These are phyloP conservation scores for Pythium sp. DNA, from an alignment of 352 stramenopile genomes.

Conservation along the genomic window DNA sequence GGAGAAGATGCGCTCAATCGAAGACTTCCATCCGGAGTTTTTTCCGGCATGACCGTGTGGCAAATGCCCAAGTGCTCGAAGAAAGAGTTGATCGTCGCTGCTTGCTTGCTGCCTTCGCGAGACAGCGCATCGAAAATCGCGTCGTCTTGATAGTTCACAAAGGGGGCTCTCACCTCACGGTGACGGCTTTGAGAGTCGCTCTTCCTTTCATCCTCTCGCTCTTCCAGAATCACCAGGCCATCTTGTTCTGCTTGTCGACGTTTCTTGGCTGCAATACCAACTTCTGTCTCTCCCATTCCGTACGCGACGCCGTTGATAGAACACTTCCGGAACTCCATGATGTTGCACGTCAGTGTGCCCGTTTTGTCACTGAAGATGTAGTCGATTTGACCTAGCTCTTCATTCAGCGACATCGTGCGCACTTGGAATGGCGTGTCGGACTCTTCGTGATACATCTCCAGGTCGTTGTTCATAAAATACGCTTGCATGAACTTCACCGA, in stretches of 20 bases:
- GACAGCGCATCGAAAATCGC: slow-evolving; percentile 58
- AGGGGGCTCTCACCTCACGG: slow-evolving; percentile 67
- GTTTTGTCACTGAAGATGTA: slow-evolving; percentile 96
- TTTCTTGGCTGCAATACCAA: slow-evolving; percentile 73
- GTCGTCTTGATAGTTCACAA: slow-evolving; percentile 88
- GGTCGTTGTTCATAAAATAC: slow-evolving; percentile 90
- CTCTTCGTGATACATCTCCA: slow-evolving; percentile 93
- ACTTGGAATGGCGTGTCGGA: slow-evolving; percentile 92
- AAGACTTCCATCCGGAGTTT: slow-evolving; percentile 79
- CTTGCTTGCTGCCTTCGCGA: slow-evolving; percentile 39
- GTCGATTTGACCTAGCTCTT: slow-evolving; percentile 92
- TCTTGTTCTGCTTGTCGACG: slow-evolving; percentile 44
- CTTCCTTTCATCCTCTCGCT: slow-evolving; percentile 26
- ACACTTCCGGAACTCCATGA: slow-evolving; percentile 97
- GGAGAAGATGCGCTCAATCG: slow-evolving; percentile 90
- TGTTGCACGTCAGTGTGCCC: slow-evolving; percentile 94
- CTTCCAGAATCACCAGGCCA: not conserved
- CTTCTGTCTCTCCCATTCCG: slow-evolving; percentile 86
- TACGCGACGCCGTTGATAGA: slow-evolving; percentile 93
- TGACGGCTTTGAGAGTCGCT: slow-evolving; percentile 27
- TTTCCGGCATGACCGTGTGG: slow-evolving; percentile 98
- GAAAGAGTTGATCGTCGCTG: slow-evolving; percentile 59
- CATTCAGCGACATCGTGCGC: slow-evolving; percentile 91
- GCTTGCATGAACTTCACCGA: slow-evolving; percentile 92
- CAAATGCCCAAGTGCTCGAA: slow-evolving; percentile 89